These are phyloP conservation scores for Mycosphaerelloides madeirae DNA, from an alignment of 2,329 filamentous ascomycete genomes.

Conservation along the genomic window DNA sequence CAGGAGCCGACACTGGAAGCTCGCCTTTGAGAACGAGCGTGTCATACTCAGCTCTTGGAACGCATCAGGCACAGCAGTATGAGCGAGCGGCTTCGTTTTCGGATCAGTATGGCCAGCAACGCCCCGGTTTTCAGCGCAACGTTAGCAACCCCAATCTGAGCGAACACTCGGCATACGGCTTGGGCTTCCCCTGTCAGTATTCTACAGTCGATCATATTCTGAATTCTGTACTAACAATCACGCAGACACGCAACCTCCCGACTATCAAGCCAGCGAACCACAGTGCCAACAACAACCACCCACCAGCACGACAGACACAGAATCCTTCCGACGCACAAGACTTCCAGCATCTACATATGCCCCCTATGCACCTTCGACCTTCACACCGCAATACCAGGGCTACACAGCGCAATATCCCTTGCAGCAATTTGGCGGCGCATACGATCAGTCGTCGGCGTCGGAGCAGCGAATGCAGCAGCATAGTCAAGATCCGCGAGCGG, in stretches of 20 bases:
- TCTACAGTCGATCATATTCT: background rate
- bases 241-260: slow-evolving; percentile 19
- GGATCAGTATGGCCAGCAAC: slow-evolving; percentile 19
- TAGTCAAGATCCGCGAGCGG: slow-evolving; percentile 1
- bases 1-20: slow-evolving; percentile 39
- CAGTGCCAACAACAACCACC: slow-evolving; percentile 9
- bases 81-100: slow-evolving; percentile 25
- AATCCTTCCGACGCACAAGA: slow-evolving; percentile 15
- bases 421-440: slow-evolving; percentile 13
- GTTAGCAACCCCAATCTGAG: slow-evolving; percentile 16
- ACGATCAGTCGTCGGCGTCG: slow-evolving; percentile 6
- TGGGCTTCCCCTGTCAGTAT: slow-evolving; percentile 33
- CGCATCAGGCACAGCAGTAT: slow-evolving; percentile 15
- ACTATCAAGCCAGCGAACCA: slow-evolving; percentile 14
- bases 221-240: slow-evolving; percentile 1
- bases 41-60: slow-evolving; percentile 35
- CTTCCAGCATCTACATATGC: slow-evolving; percentile 22
- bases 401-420: slow-evolving; percentile 19
- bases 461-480: slow-evolving; percentile 4
- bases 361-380: slow-evolving; percentile 23
- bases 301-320: slow-evolving; percentile 9
- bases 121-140: slow-evolving; percentile 19
- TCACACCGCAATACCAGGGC: slow-evolving; percentile 22
- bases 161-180: slow-evolving; percentile 24
- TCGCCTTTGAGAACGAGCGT: slow-evolving; percentile 45